Evolutionary conservation across 148 eudicot species (phyloP).

Genomic region (Silene conica): DNA sequence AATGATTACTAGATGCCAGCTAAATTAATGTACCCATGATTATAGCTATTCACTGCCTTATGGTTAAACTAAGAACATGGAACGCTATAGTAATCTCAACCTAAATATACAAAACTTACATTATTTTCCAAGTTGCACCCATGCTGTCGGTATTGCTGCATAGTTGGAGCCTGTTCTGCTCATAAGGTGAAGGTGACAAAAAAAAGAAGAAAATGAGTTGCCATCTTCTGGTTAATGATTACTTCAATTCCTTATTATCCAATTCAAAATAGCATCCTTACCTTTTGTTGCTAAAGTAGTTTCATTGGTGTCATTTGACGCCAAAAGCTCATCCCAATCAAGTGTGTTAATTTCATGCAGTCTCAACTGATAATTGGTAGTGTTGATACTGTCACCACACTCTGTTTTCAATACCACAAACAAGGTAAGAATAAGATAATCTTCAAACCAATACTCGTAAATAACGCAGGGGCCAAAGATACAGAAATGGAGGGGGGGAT

Average conservation of each 20-base stretch:
- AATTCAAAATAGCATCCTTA: slow-evolving; percentile 20
- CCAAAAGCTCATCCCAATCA: slow-evolving; percentile 96
- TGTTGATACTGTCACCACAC: slow-evolving; percentile 36
- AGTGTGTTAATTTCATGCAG: slow-evolving; percentile 90
- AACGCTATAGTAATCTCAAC: slow-evolving; percentile 5
- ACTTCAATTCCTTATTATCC: background rate
- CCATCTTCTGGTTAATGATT: background rate
- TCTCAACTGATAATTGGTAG: slow-evolving; percentile 55
- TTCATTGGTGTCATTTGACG: slow-evolving; percentile 51
- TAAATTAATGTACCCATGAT: background rate
- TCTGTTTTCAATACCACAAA: slow-evolving; percentile 29
- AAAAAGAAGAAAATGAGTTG: slow-evolving; percentile 6
- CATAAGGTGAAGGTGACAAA: background rate
- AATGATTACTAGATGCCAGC: background rate
- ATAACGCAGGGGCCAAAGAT: background rate
- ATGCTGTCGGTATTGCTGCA: slow-evolving; percentile 40
- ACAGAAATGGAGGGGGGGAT: background rate
- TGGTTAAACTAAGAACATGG: background rate
- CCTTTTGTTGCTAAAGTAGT: slow-evolving; percentile 41
- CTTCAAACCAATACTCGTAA: background rate
- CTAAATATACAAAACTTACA: slow-evolving; percentile 43
- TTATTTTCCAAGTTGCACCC: slow-evolving; percentile 34
- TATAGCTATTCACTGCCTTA: background rate
- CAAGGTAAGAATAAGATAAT: slow-evolving; percentile 10
- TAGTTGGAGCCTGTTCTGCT: slow-evolving; percentile 39